Evolutionary conservation across 2,329 filamentous ascomycete genomes (phyloP).

Genomic region (Penicillium freii): DNA sequence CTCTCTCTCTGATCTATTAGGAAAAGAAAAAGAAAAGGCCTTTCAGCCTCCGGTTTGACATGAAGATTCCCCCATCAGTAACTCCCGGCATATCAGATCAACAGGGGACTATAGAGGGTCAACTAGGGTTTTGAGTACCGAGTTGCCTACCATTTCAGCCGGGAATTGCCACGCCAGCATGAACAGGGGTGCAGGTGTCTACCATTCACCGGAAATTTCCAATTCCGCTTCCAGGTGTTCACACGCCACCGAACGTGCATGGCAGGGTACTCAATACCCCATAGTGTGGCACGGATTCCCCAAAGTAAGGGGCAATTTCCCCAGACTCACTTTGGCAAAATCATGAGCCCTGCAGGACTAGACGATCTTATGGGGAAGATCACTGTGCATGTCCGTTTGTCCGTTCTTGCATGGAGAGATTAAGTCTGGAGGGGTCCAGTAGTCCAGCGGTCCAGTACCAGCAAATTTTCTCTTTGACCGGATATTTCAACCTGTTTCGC

Average conservation of each 20-base stretch:
- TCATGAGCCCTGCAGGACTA: slow-evolving; percentile 12
- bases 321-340: slow-evolving; percentile 6
- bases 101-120: neutral
- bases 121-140: neutral
- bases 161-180: slow-evolving; percentile 15
- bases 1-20: neutral
- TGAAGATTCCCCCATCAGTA: slow-evolving; percentile 1
- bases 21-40: neutral
- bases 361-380: slow-evolving; percentile 16
- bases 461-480: neutral
- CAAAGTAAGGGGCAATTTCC: slow-evolving; percentile 14
- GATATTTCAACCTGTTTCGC: neutral
- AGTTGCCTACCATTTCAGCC: slow-evolving; percentile 6
- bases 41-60: neutral
- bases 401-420: neutral
- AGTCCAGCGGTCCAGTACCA: neutral
- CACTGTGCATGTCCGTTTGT: neutral
- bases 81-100: slow-evolving; percentile 14
- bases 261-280: neutral
- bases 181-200: slow-evolving; percentile 10
- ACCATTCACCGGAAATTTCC: neutral
- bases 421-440: neutral
- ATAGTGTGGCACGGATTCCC: slow-evolving; percentile 1
- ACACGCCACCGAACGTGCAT: slow-evolving; percentile 14
- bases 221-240: slow-evolving; percentile 12